These are phyloP conservation scores for Lablab purpureus DNA, from an alignment of 306 rosid species.

Conservation along the genomic window DNA sequence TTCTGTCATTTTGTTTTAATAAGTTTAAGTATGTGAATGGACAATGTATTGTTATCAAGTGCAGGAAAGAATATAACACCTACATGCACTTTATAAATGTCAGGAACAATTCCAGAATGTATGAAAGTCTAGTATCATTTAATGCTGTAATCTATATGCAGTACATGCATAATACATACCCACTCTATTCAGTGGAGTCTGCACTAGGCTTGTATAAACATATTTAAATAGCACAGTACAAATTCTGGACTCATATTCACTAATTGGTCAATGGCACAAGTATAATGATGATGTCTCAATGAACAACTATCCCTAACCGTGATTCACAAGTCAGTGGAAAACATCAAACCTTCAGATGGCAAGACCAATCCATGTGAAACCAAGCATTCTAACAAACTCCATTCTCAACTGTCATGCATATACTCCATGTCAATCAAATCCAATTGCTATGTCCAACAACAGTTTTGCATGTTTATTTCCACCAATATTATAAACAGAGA, in stretches of 20 bases:
- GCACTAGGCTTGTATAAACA: conserved; percentile 23
- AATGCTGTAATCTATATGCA: conserved; percentile 4
- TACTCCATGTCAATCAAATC: conserved; percentile 5
- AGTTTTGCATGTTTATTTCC: conserved; percentile 30
- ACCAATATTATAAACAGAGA: conserved; percentile 21
- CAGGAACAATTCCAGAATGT: conserved; percentile 38
- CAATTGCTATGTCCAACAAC: conserved; percentile 8
- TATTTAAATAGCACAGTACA: conserved; percentile 15
- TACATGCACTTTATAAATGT: conserved; percentile 41
- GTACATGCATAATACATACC: conserved; percentile 18
- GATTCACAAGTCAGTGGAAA: conserved; percentile 23
- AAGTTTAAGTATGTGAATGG: conserved; percentile 37
- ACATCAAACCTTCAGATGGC: conserved; percentile 12
- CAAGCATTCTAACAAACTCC: background rate
- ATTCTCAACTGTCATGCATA: background rate
- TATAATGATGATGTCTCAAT: background rate
- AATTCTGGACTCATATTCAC: conserved; percentile 35
- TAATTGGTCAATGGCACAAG: conserved; percentile 2
- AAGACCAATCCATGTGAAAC: background rate
- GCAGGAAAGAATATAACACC: conserved; percentile 30
- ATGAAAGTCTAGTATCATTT: conserved; percentile 34
- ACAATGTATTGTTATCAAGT: conserved; percentile 51
- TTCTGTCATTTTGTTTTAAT: conserved; percentile 29
- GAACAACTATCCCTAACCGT: conserved; percentile 21
- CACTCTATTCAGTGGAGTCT: background rate